Percentiles rank a stretch among this genome's conserved stretches.
Conservation (phyloP, 148 eudicot genomes). For the Nepenthes gracilis region DNA sequence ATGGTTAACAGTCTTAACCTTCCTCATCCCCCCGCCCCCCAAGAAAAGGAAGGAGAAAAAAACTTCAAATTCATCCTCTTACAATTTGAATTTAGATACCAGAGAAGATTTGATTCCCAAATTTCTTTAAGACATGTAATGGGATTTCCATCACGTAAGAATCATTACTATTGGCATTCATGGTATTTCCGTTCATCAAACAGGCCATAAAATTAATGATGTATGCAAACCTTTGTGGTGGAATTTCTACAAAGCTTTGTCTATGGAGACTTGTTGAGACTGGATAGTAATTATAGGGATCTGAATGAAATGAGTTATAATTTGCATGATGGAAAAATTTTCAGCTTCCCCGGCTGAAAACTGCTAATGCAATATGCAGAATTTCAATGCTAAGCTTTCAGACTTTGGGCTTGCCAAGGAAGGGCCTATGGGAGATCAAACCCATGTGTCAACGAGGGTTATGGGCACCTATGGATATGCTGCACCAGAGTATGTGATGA, state of each 20-base stretch:
- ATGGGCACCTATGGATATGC: constrained; percentile 96
- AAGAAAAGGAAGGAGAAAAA: too few relatives aligned
- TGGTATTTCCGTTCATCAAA: neutral
- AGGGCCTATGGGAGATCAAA: constrained; percentile 79
- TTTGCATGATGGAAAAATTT: neutral
- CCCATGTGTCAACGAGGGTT: constrained; percentile 86
- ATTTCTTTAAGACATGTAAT: too few relatives aligned
- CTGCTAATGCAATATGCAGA: constrained; percentile 27
- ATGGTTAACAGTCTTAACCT: too few relatives aligned
- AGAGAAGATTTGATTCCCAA: too few relatives aligned
- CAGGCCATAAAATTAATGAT: neutral
- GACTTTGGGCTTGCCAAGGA: constrained; percentile 90
- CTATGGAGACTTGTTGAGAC: neutral
- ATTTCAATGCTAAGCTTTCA: constrained; percentile 79
- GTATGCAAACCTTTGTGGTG: neutral
- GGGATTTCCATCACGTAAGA: too few relatives aligned
- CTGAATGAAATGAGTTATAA: neutral
- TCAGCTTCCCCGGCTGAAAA: constrained; percentile 1
- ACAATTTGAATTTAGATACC: too few relatives aligned
- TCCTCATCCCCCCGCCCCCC: too few relatives aligned
- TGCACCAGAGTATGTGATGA: constrained; percentile 83
- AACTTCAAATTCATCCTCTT: too few relatives aligned
- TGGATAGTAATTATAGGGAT: neutral
- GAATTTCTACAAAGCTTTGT: neutral
- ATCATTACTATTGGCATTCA: neutral